Evolutionary conservation across 805 yeast species (phyloP), one percentile per base, ranked within the genome.

Genomic region (Lipomyces kockii): DNA sequence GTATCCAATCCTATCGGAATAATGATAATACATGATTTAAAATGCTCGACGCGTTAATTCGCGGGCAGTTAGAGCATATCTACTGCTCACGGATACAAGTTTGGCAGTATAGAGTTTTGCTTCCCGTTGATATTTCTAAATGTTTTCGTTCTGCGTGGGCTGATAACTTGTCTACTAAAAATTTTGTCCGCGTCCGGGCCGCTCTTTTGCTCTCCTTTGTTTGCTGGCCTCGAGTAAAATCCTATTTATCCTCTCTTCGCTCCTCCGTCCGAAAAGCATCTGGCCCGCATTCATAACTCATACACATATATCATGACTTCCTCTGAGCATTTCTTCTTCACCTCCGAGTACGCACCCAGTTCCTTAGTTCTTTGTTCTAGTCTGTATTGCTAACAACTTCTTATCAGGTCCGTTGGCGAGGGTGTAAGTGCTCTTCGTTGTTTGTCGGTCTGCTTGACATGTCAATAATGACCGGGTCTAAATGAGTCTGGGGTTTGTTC

Each of bases 321-420:
- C 61, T 65, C 76, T 71, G 81, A 79, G 61, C 81, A 82, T 65
- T 87, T 87, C 77, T 82, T 87, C 73, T 87, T 87, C 78, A 87
- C 90, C 64, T 87, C 90, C 72, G 90, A 87, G 81, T 84, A 68
- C 46, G 77, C 72, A 14, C 29, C 51, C 29, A 8, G 17, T 27
- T 17, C 25, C 6, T 35, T 27, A 1, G 9, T n/a, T 11, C n/a
- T 46, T 9, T 58, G 37, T 20, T 43, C 17, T 25, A 9, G 54
- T 12, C 5, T 46, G 25, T 14, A 17, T 32, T 52, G 60, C 65
- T 66, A 61, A 63, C 52, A 53, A 22, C n/a, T 51, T 62, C 34
- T 55, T 62, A 37, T 25, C 64, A 74, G 76, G 69, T 79, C 89
- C 69, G 90, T 86, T 74, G 90, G 90, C 78, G 90, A 86, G 78